These are phyloP conservation scores for Trametopsis cervina DNA, from an alignment of 768 basidiomycete species.

Conservation along the genomic window DNA sequence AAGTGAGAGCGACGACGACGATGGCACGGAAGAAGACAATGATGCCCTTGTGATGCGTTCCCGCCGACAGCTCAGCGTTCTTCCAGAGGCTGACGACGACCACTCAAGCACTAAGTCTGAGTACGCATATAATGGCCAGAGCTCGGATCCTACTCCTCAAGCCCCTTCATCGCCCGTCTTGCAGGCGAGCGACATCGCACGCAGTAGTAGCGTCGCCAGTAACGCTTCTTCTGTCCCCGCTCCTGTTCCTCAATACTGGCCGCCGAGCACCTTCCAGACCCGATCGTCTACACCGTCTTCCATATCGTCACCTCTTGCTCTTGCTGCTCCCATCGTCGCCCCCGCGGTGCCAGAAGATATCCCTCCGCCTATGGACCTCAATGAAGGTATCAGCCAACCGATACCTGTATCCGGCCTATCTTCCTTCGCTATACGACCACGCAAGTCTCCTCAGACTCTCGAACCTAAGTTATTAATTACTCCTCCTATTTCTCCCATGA, in stretches of 20 bases:
- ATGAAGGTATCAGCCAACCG: constrained; percentile 31
- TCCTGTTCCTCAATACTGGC: constrained; percentile 32
- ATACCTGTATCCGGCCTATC: constrained; percentile 19
- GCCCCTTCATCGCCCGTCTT: constrained; percentile 43
- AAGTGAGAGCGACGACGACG: constrained; percentile 24
- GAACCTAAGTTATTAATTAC: constrained; percentile 63
- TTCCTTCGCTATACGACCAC: constrained; percentile 45
- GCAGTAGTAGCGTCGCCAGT: constrained; percentile 12
- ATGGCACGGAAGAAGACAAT: constrained; percentile 15
- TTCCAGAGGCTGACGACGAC: constrained; percentile 33
- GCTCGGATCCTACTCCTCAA: constrained; percentile 62
- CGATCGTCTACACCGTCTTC: constrained; percentile 87
- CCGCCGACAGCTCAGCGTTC: constrained; percentile 4
- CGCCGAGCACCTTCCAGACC: constrained; percentile 47
- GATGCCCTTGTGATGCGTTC: constrained; percentile 15
- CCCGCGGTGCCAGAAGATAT: constrained; percentile 51
- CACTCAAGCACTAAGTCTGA: constrained; percentile 60
- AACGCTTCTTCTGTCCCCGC: constrained; percentile 21
- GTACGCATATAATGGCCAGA: constrained; percentile 46
- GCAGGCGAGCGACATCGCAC: constrained; percentile 12
- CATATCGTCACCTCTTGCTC: constrained; percentile 78
- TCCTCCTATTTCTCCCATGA: constrained; percentile 61
- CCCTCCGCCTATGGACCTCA: constrained; percentile 61
- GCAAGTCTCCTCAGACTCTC: constrained; percentile 60
- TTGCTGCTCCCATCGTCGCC: constrained; percentile 80